Evolutionary conservation across 805 yeast species (phyloP).

Genomic region (Henningerozyma blattae): DNA sequence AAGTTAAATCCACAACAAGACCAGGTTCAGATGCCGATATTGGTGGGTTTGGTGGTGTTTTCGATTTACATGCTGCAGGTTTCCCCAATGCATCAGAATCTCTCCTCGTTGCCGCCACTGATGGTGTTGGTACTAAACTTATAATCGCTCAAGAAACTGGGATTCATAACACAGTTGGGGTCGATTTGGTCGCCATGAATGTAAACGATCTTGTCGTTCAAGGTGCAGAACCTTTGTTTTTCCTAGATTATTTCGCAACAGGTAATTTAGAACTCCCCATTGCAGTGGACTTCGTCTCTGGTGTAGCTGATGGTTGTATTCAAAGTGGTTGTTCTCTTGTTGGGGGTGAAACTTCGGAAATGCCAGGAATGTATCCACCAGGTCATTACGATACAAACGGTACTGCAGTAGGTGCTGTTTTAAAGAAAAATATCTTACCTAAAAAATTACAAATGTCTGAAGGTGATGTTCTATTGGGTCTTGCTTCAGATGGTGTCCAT

Average conservation of each 20-base stretch:
- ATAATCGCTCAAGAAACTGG: constrained; percentile 84
- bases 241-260: constrained; percentile 93
- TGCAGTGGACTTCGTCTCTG: constrained; percentile 81
- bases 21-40: constrained; percentile 96
- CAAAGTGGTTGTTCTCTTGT: constrained; percentile 94
- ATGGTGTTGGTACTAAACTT: constrained; percentile 97
- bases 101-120: constrained; percentile 93
- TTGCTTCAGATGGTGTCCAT: constrained; percentile 87
- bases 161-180: constrained; percentile 95
- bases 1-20: constrained; percentile 86
- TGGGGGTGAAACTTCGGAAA: constrained; percentile 98
- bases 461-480: constrained; percentile 79
- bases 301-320: constrained; percentile 95
- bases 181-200: constrained; percentile 97
- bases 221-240: constrained; percentile 96
- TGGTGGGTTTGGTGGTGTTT: constrained; percentile 98
- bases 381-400: constrained; percentile 98
- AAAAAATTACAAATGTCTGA: constrained; percentile 48
- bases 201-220: constrained; percentile 96
- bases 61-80: constrained; percentile 83
- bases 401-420: constrained; percentile 95
- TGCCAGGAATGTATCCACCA: constrained; percentile 97
- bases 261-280: constrained; percentile 76
- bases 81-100: constrained; percentile 61
- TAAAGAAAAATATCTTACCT: constrained; percentile 65